A percentile compares a stretch with the other conserved stretches of the same genome.
These are phyloP conservation scores for Nothophaeocryptopus gaeumannii DNA, from an alignment of 2,329 filamentous ascomycete genomes.

Conservation along the genomic window DNA sequence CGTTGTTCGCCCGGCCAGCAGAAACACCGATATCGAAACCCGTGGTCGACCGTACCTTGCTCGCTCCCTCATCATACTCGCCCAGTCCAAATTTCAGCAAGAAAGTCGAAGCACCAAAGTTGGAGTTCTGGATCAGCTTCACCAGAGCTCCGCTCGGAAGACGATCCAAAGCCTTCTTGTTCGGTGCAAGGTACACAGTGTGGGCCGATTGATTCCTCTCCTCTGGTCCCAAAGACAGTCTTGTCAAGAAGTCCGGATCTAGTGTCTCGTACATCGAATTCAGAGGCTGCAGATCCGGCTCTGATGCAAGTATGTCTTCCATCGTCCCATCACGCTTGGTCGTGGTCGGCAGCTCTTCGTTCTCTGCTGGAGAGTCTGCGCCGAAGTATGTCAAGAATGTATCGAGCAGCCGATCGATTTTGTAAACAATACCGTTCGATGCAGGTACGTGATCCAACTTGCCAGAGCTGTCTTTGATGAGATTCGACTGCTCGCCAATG, in stretches of 20 bases:
- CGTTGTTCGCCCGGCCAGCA: slow-evolving; percentile 10
- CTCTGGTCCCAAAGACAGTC: slow-evolving; percentile 4
- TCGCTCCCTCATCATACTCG: neutral
- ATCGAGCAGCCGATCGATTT: slow-evolving; percentile 15
- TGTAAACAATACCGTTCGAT: slow-evolving; percentile 17
- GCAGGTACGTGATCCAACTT: slow-evolving; percentile 2
- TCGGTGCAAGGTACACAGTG: slow-evolving; percentile 17
- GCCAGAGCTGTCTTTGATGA: slow-evolving; percentile 8
- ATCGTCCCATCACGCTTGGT: slow-evolving; percentile 11
- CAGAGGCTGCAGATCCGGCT: slow-evolving; percentile 9
- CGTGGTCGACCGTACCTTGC: neutral
- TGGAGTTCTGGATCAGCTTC: slow-evolving; percentile 9
- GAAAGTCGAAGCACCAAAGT: slow-evolving; percentile 7
- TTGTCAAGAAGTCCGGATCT: slow-evolving; percentile 11
- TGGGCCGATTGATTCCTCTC: neutral
- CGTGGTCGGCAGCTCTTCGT: neutral
- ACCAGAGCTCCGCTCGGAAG: slow-evolving; percentile 6
- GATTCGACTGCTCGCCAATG: slow-evolving; percentile 1
- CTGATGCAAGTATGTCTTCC: slow-evolving; percentile 3
- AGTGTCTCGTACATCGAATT: neutral
- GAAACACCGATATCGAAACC: slow-evolving; percentile 11
- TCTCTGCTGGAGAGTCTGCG: neutral
- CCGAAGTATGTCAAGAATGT: slow-evolving; percentile 17
- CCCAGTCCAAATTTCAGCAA: slow-evolving; percentile 15
- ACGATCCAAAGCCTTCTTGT: slow-evolving; percentile 14